Evolutionary conservation across 805 yeast species (phyloP).

Genomic region (Debaryomyces prosopidis): DNA sequence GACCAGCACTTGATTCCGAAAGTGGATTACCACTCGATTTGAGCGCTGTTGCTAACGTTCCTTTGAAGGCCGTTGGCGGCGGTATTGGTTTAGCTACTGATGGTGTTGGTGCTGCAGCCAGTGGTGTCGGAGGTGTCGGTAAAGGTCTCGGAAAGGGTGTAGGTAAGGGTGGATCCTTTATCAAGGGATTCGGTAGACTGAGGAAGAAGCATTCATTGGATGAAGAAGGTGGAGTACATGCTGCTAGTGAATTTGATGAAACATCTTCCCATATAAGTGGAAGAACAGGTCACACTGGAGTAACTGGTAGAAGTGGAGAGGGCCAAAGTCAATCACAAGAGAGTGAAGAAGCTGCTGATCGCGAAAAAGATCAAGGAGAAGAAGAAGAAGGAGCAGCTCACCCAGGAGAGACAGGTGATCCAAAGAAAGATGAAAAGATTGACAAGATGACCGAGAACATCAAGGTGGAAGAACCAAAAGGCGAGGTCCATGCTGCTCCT

Average conservation of each 20-base stretch:
- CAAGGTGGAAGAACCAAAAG: constrained; percentile 6
- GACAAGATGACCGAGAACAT: neutral
- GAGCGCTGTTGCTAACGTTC: constrained; percentile 42
- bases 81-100: constrained; percentile 40
- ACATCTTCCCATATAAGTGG: neutral
- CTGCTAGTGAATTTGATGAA: constrained; percentile 8
- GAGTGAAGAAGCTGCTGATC: constrained; percentile 1
- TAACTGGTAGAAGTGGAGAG: neutral
- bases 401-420: neutral
- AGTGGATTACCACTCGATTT: constrained; percentile 43
- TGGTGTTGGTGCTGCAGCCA: constrained; percentile 36
- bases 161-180: constrained; percentile 48
- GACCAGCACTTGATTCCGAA: constrained; percentile 53
- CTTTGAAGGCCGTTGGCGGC: constrained; percentile 45
- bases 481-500: constrained; percentile 25
- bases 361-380: constrained; percentile 3
- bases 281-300: constrained; percentile 3
- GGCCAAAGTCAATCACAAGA: constrained; percentile 1
- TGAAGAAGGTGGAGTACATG: constrained; percentile 6
- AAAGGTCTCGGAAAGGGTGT: constrained; percentile 36
- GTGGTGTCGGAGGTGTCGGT: constrained; percentile 33
- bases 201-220: constrained; percentile 9
- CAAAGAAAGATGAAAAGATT: neutral
- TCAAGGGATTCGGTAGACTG: constrained; percentile 33
- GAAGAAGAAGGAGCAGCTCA: constrained; percentile 4